Percentiles rank a stretch among this genome's conserved stretches.
Evolutionary conservation across 768 basidiomycete genomes (phyloP).

Genomic region (Cyathus striatus): DNA sequence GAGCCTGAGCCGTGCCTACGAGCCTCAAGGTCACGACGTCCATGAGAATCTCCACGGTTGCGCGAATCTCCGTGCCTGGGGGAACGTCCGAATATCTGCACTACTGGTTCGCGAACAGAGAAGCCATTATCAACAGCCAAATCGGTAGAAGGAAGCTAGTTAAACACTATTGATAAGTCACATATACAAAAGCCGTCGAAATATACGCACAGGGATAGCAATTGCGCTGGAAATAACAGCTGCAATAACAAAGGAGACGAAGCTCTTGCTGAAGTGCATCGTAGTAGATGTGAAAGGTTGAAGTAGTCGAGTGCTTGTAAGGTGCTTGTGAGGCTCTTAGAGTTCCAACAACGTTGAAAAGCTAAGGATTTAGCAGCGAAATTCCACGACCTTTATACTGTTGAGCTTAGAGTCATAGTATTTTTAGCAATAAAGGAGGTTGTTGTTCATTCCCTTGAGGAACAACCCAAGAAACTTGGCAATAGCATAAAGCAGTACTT

Average conservation of each 20-base stretch:
- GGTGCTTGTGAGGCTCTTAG: no score
- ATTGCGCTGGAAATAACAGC: slow-evolving; percentile 21
- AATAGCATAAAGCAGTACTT: slow-evolving; percentile 3
- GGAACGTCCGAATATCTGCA: not conserved
- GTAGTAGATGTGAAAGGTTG: no score
- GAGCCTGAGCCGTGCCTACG: slow-evolving; percentile 1
- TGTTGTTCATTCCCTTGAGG: slow-evolving; percentile 2
- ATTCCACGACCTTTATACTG: slow-evolving; percentile 9
- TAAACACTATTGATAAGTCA: not conserved
- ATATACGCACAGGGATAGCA: slow-evolving; percentile 24
- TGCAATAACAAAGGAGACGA: slow-evolving; percentile 24
- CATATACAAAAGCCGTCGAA: no score
- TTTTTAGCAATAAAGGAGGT: slow-evolving; percentile 4
- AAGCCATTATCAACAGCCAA: not conserved
- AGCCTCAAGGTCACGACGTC: not conserved
- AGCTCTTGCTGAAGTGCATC: slow-evolving; percentile 32
- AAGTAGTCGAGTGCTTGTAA: no score
- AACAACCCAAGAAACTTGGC: slow-evolving; percentile 10
- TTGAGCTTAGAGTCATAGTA: not conserved
- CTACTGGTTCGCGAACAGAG: not conserved
- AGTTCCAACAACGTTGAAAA: slow-evolving; percentile 5
- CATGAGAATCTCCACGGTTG: slow-evolving; percentile 4
- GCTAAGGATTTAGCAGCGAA: slow-evolving; percentile 3
- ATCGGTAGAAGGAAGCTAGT: not conserved
- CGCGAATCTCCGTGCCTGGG: no score